phyloP scores from a whole-genome alignment of 2,329 filamentous ascomycete species.

The Orbilia oligospora region DNA sequence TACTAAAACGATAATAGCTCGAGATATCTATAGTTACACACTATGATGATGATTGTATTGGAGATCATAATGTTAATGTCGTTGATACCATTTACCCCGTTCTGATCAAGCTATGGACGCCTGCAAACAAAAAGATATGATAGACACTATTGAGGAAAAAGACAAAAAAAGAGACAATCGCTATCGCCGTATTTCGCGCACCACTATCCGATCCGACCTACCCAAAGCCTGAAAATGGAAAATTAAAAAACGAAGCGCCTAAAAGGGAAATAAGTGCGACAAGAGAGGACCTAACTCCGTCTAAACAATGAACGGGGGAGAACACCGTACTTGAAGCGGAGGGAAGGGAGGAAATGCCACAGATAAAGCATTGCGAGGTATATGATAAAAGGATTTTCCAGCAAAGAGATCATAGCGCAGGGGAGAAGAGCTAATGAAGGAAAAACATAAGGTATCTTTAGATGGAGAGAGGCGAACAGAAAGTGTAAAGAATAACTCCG shows the following conservation, averaged over 20 bases:
- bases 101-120: slow-evolving; percentile 12
- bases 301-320: slow-evolving; percentile 17
- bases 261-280: neutral
- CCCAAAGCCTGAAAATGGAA: neutral
- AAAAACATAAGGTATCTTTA: slow-evolving; percentile 16
- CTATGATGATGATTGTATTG: too few relatives aligned
- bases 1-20: too few relatives aligned
- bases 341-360: slow-evolving; percentile 4
- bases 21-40: too few relatives aligned
- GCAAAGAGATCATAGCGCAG: neutral
- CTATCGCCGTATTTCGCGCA: neutral
- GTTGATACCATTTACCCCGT: neutral
- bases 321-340: slow-evolving; percentile 16
- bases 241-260: too few relatives aligned
- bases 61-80: too few relatives aligned
- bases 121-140: neutral
- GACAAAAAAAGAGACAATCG: neutral
- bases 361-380: slow-evolving; percentile 13
- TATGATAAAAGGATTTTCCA: neutral
- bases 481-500: slow-evolving; percentile 8
- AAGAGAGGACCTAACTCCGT: slow-evolving; percentile 22
- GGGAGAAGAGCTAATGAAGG: neutral
- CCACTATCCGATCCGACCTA: slow-evolving; percentile 1
- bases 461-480: neutral
- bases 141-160: neutral